Conservation (phyloP, 768 basidiomycete species). For the Boletus tylopilopsis region DNA sequence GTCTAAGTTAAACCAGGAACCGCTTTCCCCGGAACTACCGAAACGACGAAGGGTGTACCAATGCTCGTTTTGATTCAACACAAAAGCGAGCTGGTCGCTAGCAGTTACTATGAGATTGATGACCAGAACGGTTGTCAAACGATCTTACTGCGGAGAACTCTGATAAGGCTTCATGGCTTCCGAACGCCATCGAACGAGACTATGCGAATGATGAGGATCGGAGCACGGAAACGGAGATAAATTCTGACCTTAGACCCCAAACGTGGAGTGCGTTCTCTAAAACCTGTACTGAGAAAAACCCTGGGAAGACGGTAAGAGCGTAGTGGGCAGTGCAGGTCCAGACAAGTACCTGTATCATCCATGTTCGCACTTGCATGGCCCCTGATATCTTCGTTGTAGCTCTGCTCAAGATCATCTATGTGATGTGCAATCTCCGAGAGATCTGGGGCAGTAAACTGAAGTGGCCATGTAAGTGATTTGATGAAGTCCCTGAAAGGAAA, state of each 20-base stretch:
- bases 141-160: slow-evolving; percentile 68
- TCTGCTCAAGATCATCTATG: slow-evolving; percentile 63
- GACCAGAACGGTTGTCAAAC: neutral
- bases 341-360: slow-evolving; percentile 76
- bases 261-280: slow-evolving; percentile 79
- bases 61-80: slow-evolving; percentile 81
- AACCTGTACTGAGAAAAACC: slow-evolving; percentile 91
- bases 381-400: slow-evolving; percentile 47
- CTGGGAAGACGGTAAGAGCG: slow-evolving; percentile 33
- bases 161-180: slow-evolving; percentile 79
- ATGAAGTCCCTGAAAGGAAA: neutral
- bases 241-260: slow-evolving; percentile 71
- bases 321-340: neutral
- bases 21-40: slow-evolving; percentile 47
- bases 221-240: slow-evolving; percentile 1
- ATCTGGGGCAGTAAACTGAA: slow-evolving; percentile 75
- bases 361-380: slow-evolving; percentile 65
- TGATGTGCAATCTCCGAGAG: slow-evolving; percentile 69
- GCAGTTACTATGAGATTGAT: slow-evolving; percentile 5
- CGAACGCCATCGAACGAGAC: slow-evolving; percentile 81
- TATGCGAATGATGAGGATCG: slow-evolving; percentile 9
- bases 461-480: slow-evolving; percentile 13
- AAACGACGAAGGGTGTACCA: slow-evolving; percentile 90
- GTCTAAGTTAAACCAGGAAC: slow-evolving; percentile 89
- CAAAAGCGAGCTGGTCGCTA: slow-evolving; percentile 82